Conservation (phyloP, 164 flowering plant genomes). For the Magnolia sinica region DNA sequence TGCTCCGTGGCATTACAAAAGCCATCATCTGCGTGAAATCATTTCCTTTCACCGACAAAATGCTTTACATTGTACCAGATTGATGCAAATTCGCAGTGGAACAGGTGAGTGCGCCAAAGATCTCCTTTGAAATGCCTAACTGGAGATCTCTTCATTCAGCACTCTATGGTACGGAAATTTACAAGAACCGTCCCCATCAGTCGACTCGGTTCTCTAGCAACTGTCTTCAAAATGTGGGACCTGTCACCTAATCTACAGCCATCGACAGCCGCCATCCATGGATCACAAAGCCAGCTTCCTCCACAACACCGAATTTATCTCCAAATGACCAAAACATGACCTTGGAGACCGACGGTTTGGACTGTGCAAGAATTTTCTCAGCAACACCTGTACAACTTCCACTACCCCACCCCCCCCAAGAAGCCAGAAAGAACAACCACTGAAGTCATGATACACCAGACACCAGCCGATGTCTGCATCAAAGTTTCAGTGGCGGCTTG, state of each 20-base stretch:
- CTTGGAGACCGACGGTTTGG: background rate
- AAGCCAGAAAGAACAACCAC: background rate
- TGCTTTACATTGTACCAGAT: background rate
- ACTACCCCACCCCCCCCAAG: background rate
- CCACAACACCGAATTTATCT: background rate
- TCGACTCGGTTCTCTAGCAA: background rate
- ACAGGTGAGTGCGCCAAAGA: background rate
- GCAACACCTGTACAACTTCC: conserved; percentile 1
- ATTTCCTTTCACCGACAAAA: background rate
- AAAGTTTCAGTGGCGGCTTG: background rate
- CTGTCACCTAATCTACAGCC: background rate
- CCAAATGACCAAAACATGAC: background rate
- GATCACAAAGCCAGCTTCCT: background rate
- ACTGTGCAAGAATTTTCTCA: background rate
- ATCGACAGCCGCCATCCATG: background rate
- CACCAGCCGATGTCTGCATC: background rate
- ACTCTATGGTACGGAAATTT: background rate
- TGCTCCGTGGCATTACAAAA: no score
- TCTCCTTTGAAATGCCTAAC: background rate
- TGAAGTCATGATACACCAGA: background rate
- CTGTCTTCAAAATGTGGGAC: background rate
- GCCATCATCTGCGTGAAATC: background rate
- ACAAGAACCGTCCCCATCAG: background rate
- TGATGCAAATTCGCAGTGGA: background rate
- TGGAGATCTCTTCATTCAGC: background rate